Conservation (phyloP, 2,329 filamentous ascomycete species). For the Uncinocarpus reesii region DNA sequence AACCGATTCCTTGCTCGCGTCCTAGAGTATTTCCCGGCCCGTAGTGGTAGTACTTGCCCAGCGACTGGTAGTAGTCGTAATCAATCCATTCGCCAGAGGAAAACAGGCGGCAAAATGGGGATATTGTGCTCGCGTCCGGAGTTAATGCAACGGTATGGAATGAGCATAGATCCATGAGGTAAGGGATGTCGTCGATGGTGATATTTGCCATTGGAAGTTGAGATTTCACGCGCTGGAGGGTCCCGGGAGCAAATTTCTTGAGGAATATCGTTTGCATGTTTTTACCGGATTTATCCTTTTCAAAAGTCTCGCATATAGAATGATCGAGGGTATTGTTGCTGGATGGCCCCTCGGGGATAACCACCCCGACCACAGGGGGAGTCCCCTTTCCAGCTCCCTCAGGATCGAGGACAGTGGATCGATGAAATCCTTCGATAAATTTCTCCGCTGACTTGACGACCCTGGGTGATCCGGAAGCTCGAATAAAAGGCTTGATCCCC, state of each 20-base stretch:
- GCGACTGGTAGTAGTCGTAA: constrained; percentile 70
- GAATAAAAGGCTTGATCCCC: constrained; percentile 55
- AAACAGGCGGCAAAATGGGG: constrained; percentile 69
- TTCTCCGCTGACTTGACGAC: constrained; percentile 65
- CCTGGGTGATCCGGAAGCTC: constrained; percentile 58
- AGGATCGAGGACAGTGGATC: constrained; percentile 40
- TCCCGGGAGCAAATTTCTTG: constrained; percentile 53
- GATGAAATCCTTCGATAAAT: constrained; percentile 65
- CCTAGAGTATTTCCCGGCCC: constrained; percentile 67
- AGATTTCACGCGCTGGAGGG: constrained; percentile 58
- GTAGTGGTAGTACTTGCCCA: constrained; percentile 79
- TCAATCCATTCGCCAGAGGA: constrained; percentile 59
- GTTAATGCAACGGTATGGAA: constrained; percentile 64
- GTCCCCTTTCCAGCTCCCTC: constrained; percentile 36
- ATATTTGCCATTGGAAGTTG: constrained; percentile 60
- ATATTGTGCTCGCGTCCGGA: constrained; percentile 43
- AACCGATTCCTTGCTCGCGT: constrained; percentile 77
- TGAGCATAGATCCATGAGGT: constrained; percentile 80
- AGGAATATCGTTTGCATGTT: constrained; percentile 50
- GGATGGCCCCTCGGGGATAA: constrained; percentile 54
- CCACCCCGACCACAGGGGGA: constrained; percentile 49
- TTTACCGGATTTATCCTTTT: constrained; percentile 34
- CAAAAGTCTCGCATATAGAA: constrained; percentile 59
- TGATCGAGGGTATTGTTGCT: constrained; percentile 78
- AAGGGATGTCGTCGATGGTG: constrained; percentile 51